Percentiles rank a stretch among this genome's conserved stretches.
Evolutionary conservation across 176 grass and related monocot genomes (phyloP).

Genomic region (Zizania latifolia): DNA sequence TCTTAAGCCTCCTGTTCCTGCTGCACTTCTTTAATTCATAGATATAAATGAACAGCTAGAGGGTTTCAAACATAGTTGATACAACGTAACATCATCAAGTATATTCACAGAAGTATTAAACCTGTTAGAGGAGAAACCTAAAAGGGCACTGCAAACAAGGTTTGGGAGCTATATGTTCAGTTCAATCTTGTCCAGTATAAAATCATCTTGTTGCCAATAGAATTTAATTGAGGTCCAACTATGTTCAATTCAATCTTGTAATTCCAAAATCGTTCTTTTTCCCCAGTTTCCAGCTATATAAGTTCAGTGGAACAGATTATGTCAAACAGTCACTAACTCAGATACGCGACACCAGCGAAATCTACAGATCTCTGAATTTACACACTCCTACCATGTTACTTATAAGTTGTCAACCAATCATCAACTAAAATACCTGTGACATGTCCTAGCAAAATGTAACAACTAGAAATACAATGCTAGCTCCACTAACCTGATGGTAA

Average conservation of each 20-base stretch:
- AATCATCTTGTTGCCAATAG: not conserved
- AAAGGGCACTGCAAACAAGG: not conserved
- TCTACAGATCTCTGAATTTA: not conserved
- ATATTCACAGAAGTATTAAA: not conserved
- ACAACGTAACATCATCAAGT: not conserved
- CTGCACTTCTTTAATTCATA: not conserved
- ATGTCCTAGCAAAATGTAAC: not conserved
- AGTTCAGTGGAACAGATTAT: not conserved
- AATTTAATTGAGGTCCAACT: not conserved
- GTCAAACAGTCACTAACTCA: not conserved
- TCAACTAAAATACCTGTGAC: not conserved
- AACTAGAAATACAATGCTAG: slow-evolving; percentile 27
- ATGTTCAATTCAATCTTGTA: too few relatives aligned
- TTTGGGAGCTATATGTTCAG: not conserved
- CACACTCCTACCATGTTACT: not conserved
- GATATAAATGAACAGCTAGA: not conserved
- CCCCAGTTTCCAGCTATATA: not conserved
- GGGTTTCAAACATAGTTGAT: not conserved
- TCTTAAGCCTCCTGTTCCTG: not conserved
- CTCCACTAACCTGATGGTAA: too few relatives aligned
- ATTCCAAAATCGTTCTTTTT: not conserved
- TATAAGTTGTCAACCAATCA: not conserved
- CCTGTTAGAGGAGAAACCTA: not conserved
- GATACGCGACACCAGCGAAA: not conserved
- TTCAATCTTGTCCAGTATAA: not conserved